Base-by-base conservation (phyloP, 768 basidiomycete species). In the Agrocybe chaxingu region DNA sequence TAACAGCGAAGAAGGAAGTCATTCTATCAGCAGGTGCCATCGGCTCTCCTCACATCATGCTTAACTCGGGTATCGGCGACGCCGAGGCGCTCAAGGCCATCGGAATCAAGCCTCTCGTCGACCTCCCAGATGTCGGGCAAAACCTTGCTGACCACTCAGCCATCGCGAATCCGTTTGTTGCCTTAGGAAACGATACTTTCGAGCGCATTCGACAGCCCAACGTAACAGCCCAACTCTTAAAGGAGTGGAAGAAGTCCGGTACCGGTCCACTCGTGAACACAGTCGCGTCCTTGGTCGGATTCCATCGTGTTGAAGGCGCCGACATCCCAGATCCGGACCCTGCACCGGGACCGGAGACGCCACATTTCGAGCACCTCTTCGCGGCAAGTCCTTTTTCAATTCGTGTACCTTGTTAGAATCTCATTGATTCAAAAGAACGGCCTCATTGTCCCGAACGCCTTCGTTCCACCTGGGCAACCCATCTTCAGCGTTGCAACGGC, bases 1-100 rank as follows among this genome's bases (percentile, higher is more conserved):
- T 83, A 42, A 73, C 69, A 18, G 70, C 70, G 1, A 33, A 29
- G 0, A 70, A 69, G 32, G 71, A 73, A 50, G 58, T 71, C 34
- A 63, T 73, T 35, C 61, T 73, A 2, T 71, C 70, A 0, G 69
- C 70, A 8, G 72, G 73, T 1, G 46, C 65, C 9, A 49, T 72
- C 31, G 62, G 60, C 8, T 72, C 70, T 0, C 70, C 71, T 2
- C 58, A 59, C 10, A 61, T 73, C 12, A 58, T 71, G 3, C 48
- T 54, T 33, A 37, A 54, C 35, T 68, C 69, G 16, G 70, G 70
- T 11, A 70, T 74, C 13, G 72, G 71, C 7, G 58, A 66, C 47
- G 55, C 56, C 12, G 42, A 52, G 2, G 51, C 60, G 6, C 62
- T 73, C 7, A 18, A 38, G 7, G 34, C 44, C 7, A 34, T 65